Conservation (phyloP, 345 rosid genomes). For the Streptanthus diversifolius region DNA sequence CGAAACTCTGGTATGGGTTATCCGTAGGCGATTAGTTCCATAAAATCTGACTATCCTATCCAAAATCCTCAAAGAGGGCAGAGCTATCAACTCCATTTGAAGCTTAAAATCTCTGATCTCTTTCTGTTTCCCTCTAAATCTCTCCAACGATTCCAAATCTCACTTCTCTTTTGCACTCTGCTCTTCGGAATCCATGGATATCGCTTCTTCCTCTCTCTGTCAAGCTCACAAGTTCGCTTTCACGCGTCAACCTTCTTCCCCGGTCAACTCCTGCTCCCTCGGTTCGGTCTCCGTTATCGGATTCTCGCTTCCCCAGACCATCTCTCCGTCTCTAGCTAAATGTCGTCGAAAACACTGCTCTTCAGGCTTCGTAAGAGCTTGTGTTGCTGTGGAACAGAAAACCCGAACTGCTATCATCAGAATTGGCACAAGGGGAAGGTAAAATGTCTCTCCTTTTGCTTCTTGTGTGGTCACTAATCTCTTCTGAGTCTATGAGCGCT, state of each 20-base stretch:
- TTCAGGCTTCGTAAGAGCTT: constrained; percentile 47
- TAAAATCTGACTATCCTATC: constrained; percentile 33
- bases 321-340: constrained; percentile 37
- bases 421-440: constrained; percentile 99
- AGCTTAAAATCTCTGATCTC: constrained; percentile 15
- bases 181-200: constrained; percentile 15
- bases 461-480: background rate
- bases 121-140: constrained; percentile 10
- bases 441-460: constrained; percentile 6
- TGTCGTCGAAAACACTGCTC: constrained; percentile 29
- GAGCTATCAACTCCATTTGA: constrained; percentile 28
- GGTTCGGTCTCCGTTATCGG: constrained; percentile 58
- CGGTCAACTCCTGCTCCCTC: constrained; percentile 36
- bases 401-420: constrained; percentile 63
- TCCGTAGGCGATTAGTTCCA: background rate
- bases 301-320: constrained; percentile 40
- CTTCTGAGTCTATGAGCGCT: background rate
- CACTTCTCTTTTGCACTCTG: background rate
- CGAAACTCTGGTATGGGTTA: background rate
- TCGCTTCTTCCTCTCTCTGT: constrained; percentile 17
- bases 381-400: constrained; percentile 66
- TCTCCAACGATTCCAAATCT: background rate
- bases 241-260: constrained; percentile 26
- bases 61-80: constrained; percentile 21
- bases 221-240: constrained; percentile 23